Base-by-base conservation (phyloP, 345 rosid genomes). In the Citrus australasica region DNA sequence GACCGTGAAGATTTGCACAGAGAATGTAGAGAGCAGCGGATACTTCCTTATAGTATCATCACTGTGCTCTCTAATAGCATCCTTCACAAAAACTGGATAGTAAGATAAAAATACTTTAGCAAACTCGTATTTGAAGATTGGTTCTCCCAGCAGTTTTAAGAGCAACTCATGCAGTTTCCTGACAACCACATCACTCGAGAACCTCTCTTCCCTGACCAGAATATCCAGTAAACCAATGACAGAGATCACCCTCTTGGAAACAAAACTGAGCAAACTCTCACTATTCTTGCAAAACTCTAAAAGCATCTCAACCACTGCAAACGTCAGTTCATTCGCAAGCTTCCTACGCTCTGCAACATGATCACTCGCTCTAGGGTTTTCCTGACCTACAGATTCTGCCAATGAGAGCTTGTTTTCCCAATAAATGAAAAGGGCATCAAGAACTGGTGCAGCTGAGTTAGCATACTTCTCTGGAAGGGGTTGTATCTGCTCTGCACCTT, bases 1-100 rank as follows among this genome's bases (percentile, higher is more conserved):
- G 76, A 95, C 99, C 1, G 99, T 93, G 82, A 95, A 86, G 78
- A 95, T 94, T 86, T 95, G 99, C 72, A 92, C 99, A 67, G 99
- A 94, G 83, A 95, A 95, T 63, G 87, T 84, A 61, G 94, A 84
- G 67, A 92, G 83, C 16, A 93, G 81, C 2, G 88, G 87, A 86
- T 82, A 88, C 85, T 85, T 90, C 76, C 81, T 88, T 37, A 81
- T 74, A 68, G 85, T 81, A 76, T 33, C 78, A 33, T 84, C 89
- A 79, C 25, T 83, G 75, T 84, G 78, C 76, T 86, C 90, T 83
- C 85, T 92, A 69, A 91, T 82, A 30, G 78, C 88, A 83, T 94
- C 93, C 63, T 78, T 79, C 67, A 94, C 86, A 82, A 82, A 93
- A 79, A 82, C 75, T 3, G 98, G 97, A 74, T 94, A 96, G 81